Conservation (phyloP, 2,329 filamentous ascomycete genomes). For the Xylaria sp. region DNA sequence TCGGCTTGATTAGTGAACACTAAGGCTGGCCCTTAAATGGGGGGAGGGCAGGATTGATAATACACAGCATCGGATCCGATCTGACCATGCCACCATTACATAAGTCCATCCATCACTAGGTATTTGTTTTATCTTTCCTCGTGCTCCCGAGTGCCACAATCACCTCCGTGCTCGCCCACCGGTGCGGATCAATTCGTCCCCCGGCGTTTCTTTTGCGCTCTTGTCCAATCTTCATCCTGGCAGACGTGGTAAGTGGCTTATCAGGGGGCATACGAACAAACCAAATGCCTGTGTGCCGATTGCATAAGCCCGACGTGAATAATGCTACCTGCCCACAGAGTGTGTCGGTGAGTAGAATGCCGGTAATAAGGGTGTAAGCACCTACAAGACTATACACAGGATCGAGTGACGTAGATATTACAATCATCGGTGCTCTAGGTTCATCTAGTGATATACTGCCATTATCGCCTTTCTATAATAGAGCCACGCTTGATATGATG, state of each 20-base stretch:
- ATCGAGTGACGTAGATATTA: neutral
- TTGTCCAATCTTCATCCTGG: slow-evolving; percentile 19
- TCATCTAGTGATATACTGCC: no score
- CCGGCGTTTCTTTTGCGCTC: slow-evolving; percentile 28
- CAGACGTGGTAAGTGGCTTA: slow-evolving; percentile 22
- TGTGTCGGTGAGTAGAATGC: neutral
- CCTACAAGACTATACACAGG: neutral
- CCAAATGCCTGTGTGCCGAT: slow-evolving; percentile 13
- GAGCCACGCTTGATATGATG: no score
- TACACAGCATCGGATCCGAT: slow-evolving; percentile 18
- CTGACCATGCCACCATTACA: slow-evolving; percentile 1
- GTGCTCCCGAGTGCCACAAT: neutral
- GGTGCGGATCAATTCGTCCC: slow-evolving; percentile 31
- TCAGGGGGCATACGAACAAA: slow-evolving; percentile 16
- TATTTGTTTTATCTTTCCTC: slow-evolving; percentile 20
- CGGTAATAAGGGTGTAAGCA: neutral
- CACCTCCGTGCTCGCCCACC: slow-evolving; percentile 13
- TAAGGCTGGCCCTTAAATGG: slow-evolving; percentile 3
- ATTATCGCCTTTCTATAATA: no score
- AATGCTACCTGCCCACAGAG: slow-evolving; percentile 1
- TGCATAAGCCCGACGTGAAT: slow-evolving; percentile 19
- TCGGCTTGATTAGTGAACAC: slow-evolving; percentile 31
- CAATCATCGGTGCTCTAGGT: no score
- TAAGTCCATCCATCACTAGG: slow-evolving; percentile 11
- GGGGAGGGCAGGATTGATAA: slow-evolving; percentile 27